Conservation (phyloP, 1,284 basidiomycete genomes). For the Psilocybe mexicana region DNA sequence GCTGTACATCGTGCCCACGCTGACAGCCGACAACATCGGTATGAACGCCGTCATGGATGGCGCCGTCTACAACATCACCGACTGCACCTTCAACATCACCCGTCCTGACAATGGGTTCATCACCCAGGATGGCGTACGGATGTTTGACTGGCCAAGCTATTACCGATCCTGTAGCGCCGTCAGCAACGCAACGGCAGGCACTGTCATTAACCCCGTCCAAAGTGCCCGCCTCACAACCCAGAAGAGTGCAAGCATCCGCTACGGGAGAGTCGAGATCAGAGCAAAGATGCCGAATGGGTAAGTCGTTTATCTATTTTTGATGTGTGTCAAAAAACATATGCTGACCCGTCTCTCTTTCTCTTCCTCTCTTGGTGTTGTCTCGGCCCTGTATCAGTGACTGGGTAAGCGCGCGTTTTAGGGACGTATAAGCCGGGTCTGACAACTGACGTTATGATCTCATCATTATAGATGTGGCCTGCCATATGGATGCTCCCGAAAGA, state of each 20-base stretch:
- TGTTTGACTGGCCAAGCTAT: conserved; percentile 44
- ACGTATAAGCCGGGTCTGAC: not conserved
- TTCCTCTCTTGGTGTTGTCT: conserved; percentile 4
- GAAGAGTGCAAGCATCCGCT: conserved; percentile 57
- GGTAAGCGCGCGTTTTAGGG: conserved; percentile 24
- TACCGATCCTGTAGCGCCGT: conserved; percentile 47
- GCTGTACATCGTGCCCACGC: conserved; percentile 80
- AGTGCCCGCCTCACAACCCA: conserved; percentile 74
- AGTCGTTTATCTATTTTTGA: conserved; percentile 2
- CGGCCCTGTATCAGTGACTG: conserved; percentile 32
- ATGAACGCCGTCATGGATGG: conserved; percentile 58
- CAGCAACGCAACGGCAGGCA: conserved; percentile 63
- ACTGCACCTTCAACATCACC: conserved; percentile 53
- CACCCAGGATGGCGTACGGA: conserved; percentile 24
- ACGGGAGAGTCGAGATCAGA: conserved; percentile 71
- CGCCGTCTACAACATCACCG: conserved; percentile 64
- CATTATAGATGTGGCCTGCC: conserved; percentile 77
- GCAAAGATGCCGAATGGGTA: conserved; percentile 63
- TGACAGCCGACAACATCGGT: conserved; percentile 70
- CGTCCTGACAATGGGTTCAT: conserved; percentile 36
- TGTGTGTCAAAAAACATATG: not conserved
- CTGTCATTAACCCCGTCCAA: conserved; percentile 77
- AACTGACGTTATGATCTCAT: not conserved
- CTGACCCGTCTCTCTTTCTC: not conserved
- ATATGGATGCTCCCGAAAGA: conserved; percentile 82